Evolutionary conservation across 192 early-diverging fungal species (phyloP).

Genomic region (Oehlia diaphana): DNA sequence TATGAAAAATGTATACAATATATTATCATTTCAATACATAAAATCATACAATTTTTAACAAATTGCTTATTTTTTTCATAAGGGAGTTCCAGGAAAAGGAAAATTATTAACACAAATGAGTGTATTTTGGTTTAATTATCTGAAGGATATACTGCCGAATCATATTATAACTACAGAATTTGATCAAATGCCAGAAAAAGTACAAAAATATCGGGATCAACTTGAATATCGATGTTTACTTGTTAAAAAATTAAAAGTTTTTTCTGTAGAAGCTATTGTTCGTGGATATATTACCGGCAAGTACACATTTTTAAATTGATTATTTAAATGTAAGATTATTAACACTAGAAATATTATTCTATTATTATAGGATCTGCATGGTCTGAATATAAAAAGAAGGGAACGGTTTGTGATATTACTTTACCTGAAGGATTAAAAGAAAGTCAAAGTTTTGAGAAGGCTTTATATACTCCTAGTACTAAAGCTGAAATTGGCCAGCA

Average conservation of each 20-base stretch:
- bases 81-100: conserved; percentile 95
- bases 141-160: conserved; percentile 90
- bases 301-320: background rate
- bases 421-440: conserved; percentile 80
- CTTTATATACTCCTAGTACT: conserved; percentile 96
- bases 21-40: background rate
- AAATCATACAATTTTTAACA: background rate
- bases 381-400: conserved; percentile 91
- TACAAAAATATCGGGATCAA: conserved; percentile 89
- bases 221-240: conserved; percentile 89
- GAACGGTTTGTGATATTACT: conserved; percentile 90
- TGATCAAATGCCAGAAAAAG: conserved; percentile 83
- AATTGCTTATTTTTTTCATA: conserved; percentile 19
- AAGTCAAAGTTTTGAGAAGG: conserved; percentile 76
- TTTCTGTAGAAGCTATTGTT: conserved; percentile 98
- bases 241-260: conserved; percentile 87
- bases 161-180: conserved; percentile 95
- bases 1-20: conserved; percentile 85
- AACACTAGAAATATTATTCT: background rate
- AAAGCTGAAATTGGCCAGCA: conserved; percentile 99
- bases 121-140: conserved; percentile 92
- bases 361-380: conserved; percentile 76
- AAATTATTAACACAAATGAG: conserved; percentile 96
- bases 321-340: background rate
- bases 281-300: conserved; percentile 93